Base-by-base conservation (phyloP, 345 rosid species). In the Syzygium jambos region DNA sequence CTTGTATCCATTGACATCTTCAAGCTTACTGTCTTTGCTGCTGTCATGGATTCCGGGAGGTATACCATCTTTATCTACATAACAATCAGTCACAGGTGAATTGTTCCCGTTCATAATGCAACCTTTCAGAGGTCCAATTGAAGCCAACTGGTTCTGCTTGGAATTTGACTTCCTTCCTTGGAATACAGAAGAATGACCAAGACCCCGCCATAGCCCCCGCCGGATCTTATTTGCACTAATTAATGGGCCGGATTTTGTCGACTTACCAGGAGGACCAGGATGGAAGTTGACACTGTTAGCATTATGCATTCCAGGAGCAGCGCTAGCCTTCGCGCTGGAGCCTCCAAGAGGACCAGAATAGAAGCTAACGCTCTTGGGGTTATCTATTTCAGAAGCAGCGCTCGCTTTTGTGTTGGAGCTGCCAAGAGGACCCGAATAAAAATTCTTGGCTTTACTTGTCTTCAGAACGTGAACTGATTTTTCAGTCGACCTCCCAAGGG, bases 41-140 rank as follows among this genome's bases (percentile, higher is more conserved):
- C 92, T 93, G n/a, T 85, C 78, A 13, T 85, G 85, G 87, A 85
- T 88, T 88, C 90, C 90, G 4, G 90, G 90, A 85, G 85, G 88
- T 87, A 89, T 68, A 84, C 80, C 87, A 22, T 85, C 84, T 46
- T 91, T 86, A 87, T 83, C 93, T 52, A 87, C 23, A 85, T 91
- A 68, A 89, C 93, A 89, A 88, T 93, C 90, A 30, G 93, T 86
- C 19, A 38, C 49, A 73, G 82, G 82, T 38, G 82, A 73, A 73
- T 15, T 91, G 88, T 93, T 92, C 14, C 92, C 85, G 84, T 91
- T 93, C 86, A 91, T 88, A 91, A 91, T 88, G 92, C 96, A 92
- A 56, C 98, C 98, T 92, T 93, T 98, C 89, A 96, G 92, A n/a
- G 99, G 98, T 78, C 98, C 99, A 85, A 93, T 95, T 89, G 95